These are phyloP conservation scores for Hypoxylon crocopeplum DNA, from an alignment of 495 filamentous ascomycete genomes.

Conservation along the genomic window DNA sequence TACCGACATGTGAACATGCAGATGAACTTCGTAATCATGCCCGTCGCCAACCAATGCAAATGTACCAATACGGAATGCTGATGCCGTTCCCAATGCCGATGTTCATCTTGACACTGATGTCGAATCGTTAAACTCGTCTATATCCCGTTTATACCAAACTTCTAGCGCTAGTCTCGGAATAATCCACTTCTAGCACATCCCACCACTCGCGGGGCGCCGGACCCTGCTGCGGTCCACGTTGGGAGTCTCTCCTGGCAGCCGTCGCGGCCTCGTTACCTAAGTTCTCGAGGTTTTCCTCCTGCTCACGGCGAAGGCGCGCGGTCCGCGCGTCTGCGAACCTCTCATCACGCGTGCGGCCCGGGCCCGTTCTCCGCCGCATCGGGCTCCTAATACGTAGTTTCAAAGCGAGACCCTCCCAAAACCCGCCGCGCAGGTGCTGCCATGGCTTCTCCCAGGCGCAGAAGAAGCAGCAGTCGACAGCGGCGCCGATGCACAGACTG, in stretches of 20 bases:
- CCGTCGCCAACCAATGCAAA: slow-evolving; percentile 6
- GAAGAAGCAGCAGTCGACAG: slow-evolving; percentile 72
- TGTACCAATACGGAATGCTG: slow-evolving; percentile 8
- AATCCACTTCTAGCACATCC: slow-evolving; percentile 45
- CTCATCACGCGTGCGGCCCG: slow-evolving; percentile 54
- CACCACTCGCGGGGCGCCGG: slow-evolving; percentile 39
- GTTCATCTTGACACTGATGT: neutral
- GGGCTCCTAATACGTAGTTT: slow-evolving; percentile 21
- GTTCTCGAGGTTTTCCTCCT: slow-evolving; percentile 48
- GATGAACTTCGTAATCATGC: slow-evolving; percentile 24
- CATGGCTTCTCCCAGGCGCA: slow-evolving; percentile 71
- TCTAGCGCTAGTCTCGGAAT: neutral
- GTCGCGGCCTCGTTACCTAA: slow-evolving; percentile 7
- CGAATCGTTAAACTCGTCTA: neutral
- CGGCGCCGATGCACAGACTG: slow-evolving; percentile 65
- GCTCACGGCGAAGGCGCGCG: slow-evolving; percentile 50
- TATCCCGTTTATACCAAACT: neutral
- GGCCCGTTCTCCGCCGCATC: slow-evolving; percentile 17
- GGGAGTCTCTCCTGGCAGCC: slow-evolving; percentile 27
- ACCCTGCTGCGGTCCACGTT: slow-evolving; percentile 3
- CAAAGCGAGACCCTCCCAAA: slow-evolving; percentile 43
- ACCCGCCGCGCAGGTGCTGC: slow-evolving; percentile 62
- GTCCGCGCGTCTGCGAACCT: slow-evolving; percentile 51
- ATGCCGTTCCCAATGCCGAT: neutral
- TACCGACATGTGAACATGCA: slow-evolving; percentile 23